phyloP scores from a whole-genome alignment of 371 early-diverging fungal species.

The Mortierella sp. region DNA sequence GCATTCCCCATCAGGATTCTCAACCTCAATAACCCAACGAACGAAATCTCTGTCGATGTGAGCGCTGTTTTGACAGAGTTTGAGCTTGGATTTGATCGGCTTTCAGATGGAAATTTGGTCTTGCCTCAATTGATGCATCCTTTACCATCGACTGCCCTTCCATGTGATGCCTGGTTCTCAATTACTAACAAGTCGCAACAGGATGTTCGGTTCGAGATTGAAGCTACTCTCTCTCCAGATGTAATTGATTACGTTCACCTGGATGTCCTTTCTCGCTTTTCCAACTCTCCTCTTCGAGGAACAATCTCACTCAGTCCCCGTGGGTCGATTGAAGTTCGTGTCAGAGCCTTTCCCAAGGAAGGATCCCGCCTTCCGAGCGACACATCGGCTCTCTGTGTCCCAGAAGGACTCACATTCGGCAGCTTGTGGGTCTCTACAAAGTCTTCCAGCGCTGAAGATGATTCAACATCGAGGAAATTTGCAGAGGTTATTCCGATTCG shows the following conservation, averaged over 20 bases:
- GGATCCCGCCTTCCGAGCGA: conserved; percentile 68
- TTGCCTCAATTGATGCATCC: conserved; percentile 83
- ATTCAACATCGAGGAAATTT: conserved; percentile 41
- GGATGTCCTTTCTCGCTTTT: conserved; percentile 85
- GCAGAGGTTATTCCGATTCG: conserved; percentile 78
- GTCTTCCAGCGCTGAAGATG: conserved; percentile 53
- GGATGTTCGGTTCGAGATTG: conserved; percentile 86
- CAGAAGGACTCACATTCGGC: conserved; percentile 71
- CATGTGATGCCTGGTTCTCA: conserved; percentile 89
- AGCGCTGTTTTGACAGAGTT: conserved; percentile 76
- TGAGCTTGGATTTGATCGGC: conserved; percentile 83
- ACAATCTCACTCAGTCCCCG: conserved; percentile 76
- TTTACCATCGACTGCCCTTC: conserved; percentile 62
- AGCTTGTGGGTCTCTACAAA: conserved; percentile 72
- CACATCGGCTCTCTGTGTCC: conserved; percentile 67
- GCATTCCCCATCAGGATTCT: conserved; percentile 64
- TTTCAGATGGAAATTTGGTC: conserved; percentile 74
- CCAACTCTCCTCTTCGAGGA: conserved; percentile 85
- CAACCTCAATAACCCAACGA: conserved; percentile 79
- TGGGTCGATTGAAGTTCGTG: conserved; percentile 81
- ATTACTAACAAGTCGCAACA: conserved; percentile 81
- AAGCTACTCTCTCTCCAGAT: conserved; percentile 70
- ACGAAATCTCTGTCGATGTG: conserved; percentile 67
- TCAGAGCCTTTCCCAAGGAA: conserved; percentile 78
- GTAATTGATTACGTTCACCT: conserved; percentile 72